Base-by-base conservation (phyloP, 2,329 filamentous ascomycete genomes). In the Colletotrichum coccodes region DNA sequence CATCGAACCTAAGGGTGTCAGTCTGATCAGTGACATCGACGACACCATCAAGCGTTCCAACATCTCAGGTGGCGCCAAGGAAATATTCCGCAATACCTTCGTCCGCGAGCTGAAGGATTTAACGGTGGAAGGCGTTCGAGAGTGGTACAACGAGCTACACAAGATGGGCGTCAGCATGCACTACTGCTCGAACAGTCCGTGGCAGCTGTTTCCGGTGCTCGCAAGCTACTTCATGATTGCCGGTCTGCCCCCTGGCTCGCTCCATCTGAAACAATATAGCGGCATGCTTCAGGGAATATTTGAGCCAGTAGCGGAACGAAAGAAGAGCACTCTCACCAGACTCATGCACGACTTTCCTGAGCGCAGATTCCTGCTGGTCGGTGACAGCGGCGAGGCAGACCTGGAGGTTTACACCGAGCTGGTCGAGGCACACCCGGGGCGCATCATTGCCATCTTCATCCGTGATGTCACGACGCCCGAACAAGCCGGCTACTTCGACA, bases 141-240 rank as follows among this genome's bases (percentile, higher is more conserved):
- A 97, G 71, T 98, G 96, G 95, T 99, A 98, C 77, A 89, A 85
- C 40, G 85, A 85, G 23, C 86, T 99, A 81, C 87, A 92, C 44
- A 85, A 90, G 23, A 89, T 95, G 82, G 94, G 95, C 21, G 95
- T 98, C 28, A 89, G 91, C 74, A 87, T 99, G 60, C 97, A 99
- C 77, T 99, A 99, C 79, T 97, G 97, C 72, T 99, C 96, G n/a
- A 99, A 99, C 80, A 97, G 95, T 58, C 96, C 96, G 0, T 99
- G 97, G 97, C 97, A 99, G 78, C 86, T 99, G 7, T 99, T 94
- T 74, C 96, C 96, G 0, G 90, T 98, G 3, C 83, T 99, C 12
- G 92, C 93, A 6, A 94, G 89, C 60, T 99, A 92, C 78, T 97
- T 98, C 78, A 90, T 91, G 72, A 81, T 92, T 46, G 92, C 93